Conservation (phyloP, 257 asterid genomes). For the Euphrasia confusa region DNA sequence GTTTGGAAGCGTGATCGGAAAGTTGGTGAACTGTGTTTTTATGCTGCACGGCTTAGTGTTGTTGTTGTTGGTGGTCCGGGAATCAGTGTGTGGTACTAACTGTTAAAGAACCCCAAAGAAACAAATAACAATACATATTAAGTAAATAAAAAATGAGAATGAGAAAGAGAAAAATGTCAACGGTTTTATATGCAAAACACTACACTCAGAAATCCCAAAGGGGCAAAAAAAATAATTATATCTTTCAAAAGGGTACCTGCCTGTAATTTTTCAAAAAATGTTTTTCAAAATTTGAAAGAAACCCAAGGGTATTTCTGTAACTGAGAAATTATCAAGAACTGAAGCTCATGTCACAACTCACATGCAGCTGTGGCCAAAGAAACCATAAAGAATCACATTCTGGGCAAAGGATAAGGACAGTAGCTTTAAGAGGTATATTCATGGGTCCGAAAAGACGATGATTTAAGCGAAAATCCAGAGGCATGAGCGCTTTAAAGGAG, state of each 20-base stretch:
- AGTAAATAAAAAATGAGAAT: neutral
- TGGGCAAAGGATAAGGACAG: conserved; percentile 17
- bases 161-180: conserved; percentile 38
- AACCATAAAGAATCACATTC: conserved; percentile 13
- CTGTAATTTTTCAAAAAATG: conserved; percentile 15
- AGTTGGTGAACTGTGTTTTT: conserved; percentile 35
- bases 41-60: conserved; percentile 27
- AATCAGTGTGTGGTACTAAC: conserved; percentile 25
- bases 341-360: neutral
- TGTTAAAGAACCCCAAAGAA: conserved; percentile 7
- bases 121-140: neutral
- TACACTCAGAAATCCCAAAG: no score
- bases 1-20: conserved; percentile 43
- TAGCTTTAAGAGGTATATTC: conserved; percentile 41
- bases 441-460: conserved; percentile 25
- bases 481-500: conserved; percentile 33
- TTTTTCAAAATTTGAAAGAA: neutral
- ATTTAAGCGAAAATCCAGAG: conserved; percentile 13
- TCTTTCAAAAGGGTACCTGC: conserved; percentile 13
- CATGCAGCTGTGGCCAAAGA: conserved; percentile 14
- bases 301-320: neutral
- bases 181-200: conserved; percentile 21
- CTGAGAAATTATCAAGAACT: neutral
- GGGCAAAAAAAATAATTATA: no score
- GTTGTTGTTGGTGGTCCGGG: conserved; percentile 59